These are phyloP conservation scores for Dictyophora rubrovolvata DNA, from an alignment of 768 basidiomycete species.

Conservation along the genomic window DNA sequence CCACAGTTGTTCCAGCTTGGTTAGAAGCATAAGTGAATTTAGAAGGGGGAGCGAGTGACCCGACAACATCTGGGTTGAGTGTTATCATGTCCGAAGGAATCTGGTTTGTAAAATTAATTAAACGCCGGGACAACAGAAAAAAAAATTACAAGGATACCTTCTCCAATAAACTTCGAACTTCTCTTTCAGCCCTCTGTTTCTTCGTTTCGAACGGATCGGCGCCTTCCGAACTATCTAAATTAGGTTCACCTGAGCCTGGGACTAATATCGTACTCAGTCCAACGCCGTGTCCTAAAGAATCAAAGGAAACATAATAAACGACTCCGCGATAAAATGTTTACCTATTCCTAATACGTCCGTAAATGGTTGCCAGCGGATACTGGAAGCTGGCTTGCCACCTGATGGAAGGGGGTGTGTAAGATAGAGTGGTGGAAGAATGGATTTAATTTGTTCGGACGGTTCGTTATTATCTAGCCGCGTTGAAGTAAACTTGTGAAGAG, in stretches of 20 bases:
- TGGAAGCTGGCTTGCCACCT: slow-evolving; percentile 55
- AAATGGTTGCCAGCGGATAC: slow-evolving; percentile 79
- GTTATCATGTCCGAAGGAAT: slow-evolving; percentile 90
- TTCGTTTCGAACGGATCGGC: slow-evolving; percentile 91
- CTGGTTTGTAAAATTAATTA: slow-evolving; percentile 26
- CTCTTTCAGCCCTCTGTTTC: slow-evolving; percentile 73
- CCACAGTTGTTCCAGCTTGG: slow-evolving; percentile 20
- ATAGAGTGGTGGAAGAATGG: slow-evolving; percentile 69
- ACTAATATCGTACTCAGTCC: slow-evolving; percentile 83
- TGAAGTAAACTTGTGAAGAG: background rate
- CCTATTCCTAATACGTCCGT: slow-evolving; percentile 69
- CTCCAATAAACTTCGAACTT: slow-evolving; percentile 84
- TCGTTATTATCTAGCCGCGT: slow-evolving; percentile 16
- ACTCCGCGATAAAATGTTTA: background rate
- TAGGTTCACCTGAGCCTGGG: slow-evolving; percentile 88
- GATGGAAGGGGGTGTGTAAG: slow-evolving; percentile 73
- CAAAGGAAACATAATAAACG: background rate
- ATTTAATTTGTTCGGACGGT: slow-evolving; percentile 38
- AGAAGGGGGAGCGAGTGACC: slow-evolving; percentile 51
- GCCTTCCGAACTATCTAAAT: slow-evolving; percentile 79
- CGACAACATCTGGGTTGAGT: slow-evolving; percentile 68
- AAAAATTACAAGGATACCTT: slow-evolving; percentile 40
- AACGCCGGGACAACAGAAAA: background rate
- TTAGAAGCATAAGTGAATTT: slow-evolving; percentile 44
- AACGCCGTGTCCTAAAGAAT: slow-evolving; percentile 44